phyloP scores from a whole-genome alignment of 2,329 filamentous ascomycete genomes.

The Calcarisporium arbuscula region DNA sequence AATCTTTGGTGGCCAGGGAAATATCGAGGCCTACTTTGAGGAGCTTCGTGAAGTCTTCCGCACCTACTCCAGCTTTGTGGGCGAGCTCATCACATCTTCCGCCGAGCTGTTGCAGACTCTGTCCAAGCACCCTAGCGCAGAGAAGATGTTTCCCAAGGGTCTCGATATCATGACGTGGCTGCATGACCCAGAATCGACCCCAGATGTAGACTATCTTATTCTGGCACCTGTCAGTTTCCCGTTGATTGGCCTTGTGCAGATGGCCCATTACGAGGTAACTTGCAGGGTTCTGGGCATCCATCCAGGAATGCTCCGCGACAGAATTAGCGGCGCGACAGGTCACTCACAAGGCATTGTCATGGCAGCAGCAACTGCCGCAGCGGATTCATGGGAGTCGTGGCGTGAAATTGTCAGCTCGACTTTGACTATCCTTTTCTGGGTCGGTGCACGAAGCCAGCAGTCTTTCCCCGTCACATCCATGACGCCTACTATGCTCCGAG shows the following conservation, averaged over 20 bases:
- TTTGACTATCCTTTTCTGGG: constrained; percentile 95
- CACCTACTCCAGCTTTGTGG: constrained; percentile 86
- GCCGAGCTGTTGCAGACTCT: constrained; percentile 84
- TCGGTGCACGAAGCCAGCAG: constrained; percentile 93
- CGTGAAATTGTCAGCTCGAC: constrained; percentile 72
- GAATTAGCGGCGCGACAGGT: constrained; percentile 82
- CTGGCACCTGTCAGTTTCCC: constrained; percentile 94
- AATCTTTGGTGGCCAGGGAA: constrained; percentile 94
- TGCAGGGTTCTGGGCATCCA: constrained; percentile 87
- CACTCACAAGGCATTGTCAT: constrained; percentile 96
- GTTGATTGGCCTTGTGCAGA: constrained; percentile 89
- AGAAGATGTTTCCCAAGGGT: constrained; percentile 97
- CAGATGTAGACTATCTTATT: constrained; percentile 89
- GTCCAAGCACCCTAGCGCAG: constrained; percentile 74
- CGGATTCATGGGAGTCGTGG: constrained; percentile 90
- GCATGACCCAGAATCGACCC: constrained; percentile 79
- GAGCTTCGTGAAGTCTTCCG: constrained; percentile 87
- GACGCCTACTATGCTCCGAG: constrained; percentile 81
- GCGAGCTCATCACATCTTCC: constrained; percentile 73
- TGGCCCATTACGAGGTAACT: constrained; percentile 91
- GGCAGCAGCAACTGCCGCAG: constrained; percentile 83
- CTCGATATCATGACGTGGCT: constrained; percentile 93
- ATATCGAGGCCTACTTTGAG: constrained; percentile 99
- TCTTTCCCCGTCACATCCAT: constrained; percentile 93
- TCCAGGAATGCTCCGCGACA: constrained; percentile 79